Evolutionary conservation across 2,329 filamentous ascomycete genomes (phyloP), one percentile per base, ranked within the genome.

Genomic region (Ceratocystis colombiana): DNA sequence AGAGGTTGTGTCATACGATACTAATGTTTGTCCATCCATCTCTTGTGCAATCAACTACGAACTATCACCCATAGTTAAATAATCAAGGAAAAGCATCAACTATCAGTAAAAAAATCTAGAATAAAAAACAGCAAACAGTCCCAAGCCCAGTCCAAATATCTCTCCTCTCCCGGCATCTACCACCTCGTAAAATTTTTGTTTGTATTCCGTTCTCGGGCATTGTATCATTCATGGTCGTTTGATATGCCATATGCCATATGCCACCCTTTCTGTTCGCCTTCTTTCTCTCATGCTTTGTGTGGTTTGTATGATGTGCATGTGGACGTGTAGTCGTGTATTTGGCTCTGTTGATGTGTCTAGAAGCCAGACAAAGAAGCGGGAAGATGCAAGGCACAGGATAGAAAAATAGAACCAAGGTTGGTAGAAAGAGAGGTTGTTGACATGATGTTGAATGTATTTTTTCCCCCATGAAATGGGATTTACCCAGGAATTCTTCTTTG

Each of bases 401-500:
- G 48, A 28, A 15, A 41, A 5, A 41, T 5, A 12, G 12, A 41
- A 5, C 37, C 3, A 41, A 12, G 12, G 12, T 5, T 41, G 3
- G 37, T 41, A 15, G 3, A 41, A 15, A 41, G 10, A 41, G 12
- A 41, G 10, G 37, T 41, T 12, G 48, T 53, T 50, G 48, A 50
- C 20, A 50, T 50, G 48, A 25, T 53, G 48, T 22, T 53, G 8
- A 25, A 37, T 37, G 55, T 59, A 59, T 8, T 59, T 59, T 57
- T 59, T 59, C 3, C 17, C 28, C 55, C 53, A n/a, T n/a, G 5
- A 59, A 30, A 44, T 17, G 15, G 61, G 44, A 3, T 59, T 17
- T 30, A 33, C 53, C 53, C 15, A 30, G 15, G 37, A 33, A 37
- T 53, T 64, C 22, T 64, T 64, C 62, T 65, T 65, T 65, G 57